These are phyloP conservation scores for Hypoxylon fragiforme DNA, from an alignment of 495 filamentous ascomycete genomes.

Conservation along the genomic window DNA sequence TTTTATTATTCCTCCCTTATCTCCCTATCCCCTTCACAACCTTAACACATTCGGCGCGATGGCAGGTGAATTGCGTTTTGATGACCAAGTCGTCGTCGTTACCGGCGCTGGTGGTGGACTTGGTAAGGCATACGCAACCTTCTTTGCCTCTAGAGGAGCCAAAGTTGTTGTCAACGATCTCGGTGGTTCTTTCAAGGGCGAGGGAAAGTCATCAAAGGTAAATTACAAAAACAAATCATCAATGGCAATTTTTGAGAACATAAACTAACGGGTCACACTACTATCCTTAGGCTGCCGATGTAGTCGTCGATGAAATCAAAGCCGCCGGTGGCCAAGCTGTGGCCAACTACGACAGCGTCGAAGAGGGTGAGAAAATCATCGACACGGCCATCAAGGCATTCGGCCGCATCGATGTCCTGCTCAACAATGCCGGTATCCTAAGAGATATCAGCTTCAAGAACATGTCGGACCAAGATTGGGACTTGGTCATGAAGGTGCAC, in stretches of 20 bases:
- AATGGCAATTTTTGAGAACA: neutral
- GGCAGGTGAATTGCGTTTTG: slow-evolving; percentile 81
- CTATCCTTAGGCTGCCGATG: slow-evolving; percentile 76
- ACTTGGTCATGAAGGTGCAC: slow-evolving; percentile 90
- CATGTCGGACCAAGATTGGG: slow-evolving; percentile 97
- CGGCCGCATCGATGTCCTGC: slow-evolving; percentile 89
- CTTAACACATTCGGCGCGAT: slow-evolving; percentile 50
- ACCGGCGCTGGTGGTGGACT: slow-evolving; percentile 95
- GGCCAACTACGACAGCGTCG: slow-evolving; percentile 97
- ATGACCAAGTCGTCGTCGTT: slow-evolving; percentile 95
- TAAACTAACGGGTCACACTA: neutral
- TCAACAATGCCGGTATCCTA: slow-evolving; percentile 98
- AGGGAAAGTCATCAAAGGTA: slow-evolving; percentile 87
- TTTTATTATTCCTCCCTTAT: too few species aligned
- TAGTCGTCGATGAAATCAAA: slow-evolving; percentile 93
- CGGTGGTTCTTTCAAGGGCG: slow-evolving; percentile 90
- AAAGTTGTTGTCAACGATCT: slow-evolving; percentile 98
- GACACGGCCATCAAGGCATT: slow-evolving; percentile 92
- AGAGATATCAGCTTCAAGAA: slow-evolving; percentile 98
- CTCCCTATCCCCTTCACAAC: slow-evolving; percentile 3
- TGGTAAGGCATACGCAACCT: slow-evolving; percentile 87
- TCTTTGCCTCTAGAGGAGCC: slow-evolving; percentile 89
- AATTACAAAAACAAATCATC: slow-evolving; percentile 10
- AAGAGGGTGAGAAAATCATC: slow-evolving; percentile 92
- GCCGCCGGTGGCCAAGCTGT: slow-evolving; percentile 93